phyloP scores from a whole-genome alignment of 2,329 filamentous ascomycete species.

The Madurella fahalii region DNA sequence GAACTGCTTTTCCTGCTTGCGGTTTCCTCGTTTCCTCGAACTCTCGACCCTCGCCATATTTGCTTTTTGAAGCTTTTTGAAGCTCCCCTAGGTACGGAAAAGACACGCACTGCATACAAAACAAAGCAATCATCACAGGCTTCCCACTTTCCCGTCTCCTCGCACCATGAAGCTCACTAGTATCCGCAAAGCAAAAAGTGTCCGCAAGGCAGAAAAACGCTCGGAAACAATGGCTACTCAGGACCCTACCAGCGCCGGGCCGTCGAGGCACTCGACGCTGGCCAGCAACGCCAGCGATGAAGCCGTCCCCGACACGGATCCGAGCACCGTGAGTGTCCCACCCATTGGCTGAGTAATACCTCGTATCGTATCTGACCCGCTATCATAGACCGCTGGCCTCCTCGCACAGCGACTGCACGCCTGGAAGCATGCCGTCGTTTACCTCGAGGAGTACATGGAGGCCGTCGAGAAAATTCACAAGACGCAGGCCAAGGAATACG shows the following conservation, averaged over 20 bases:
- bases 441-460: slow-evolving; percentile 84
- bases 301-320: slow-evolving; percentile 55
- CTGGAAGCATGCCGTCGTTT: slow-evolving; percentile 91
- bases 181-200: slow-evolving; percentile 10
- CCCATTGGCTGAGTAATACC: background rate
- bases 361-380: background rate
- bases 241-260: slow-evolving; percentile 28
- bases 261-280: slow-evolving; percentile 45
- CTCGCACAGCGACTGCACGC: slow-evolving; percentile 85
- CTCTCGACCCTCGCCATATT: background rate
- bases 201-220: background rate
- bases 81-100: background rate
- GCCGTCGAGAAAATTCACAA: slow-evolving; percentile 84
- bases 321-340: slow-evolving; percentile 46
- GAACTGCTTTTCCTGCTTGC: background rate
- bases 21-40: too few species aligned
- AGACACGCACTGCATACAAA: background rate
- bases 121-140: background rate
- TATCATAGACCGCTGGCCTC: slow-evolving; percentile 64
- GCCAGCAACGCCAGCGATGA: slow-evolving; percentile 50
- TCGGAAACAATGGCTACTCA: slow-evolving; percentile 13
- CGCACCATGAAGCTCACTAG: slow-evolving; percentile 16
- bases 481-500: slow-evolving; percentile 86
- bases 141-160: background rate
- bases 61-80: background rate